phyloP scores from a whole-genome alignment of 495 filamentous ascomycete genomes.

The Neurospora sp. region DNA sequence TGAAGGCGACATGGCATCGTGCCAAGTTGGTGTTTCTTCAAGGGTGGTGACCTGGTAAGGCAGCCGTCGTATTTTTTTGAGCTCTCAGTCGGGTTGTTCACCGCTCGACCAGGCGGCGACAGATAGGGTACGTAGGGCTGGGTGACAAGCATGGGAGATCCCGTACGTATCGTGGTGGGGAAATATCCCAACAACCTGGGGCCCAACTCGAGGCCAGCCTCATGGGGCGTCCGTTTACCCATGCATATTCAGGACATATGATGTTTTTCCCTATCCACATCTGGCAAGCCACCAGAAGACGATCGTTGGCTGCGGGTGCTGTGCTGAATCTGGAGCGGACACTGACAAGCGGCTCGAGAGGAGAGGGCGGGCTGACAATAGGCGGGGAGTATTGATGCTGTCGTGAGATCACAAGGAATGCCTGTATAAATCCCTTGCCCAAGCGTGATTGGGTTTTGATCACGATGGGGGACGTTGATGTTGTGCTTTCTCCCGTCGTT shows the following conservation, averaged over 20 bases:
- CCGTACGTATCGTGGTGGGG: neutral
- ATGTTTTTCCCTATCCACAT: neutral
- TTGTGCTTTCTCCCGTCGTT: neutral
- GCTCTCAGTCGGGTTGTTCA: neutral
- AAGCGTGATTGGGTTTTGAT: neutral
- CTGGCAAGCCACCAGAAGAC: neutral
- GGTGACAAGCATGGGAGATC: neutral
- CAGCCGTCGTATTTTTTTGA: neutral
- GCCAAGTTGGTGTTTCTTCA: neutral
- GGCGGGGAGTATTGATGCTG: neutral
- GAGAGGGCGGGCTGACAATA: neutral
- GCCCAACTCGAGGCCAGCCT: neutral
- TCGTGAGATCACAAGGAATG: neutral
- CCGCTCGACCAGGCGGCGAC: neutral
- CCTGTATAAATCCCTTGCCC: neutral
- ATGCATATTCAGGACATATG: neutral
- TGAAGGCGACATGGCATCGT: neutral
- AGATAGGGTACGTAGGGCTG: neutral
- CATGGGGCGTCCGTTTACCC: neutral
- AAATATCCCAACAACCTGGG: neutral
- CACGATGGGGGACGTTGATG: neutral
- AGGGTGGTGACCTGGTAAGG: neutral
- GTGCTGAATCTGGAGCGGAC: neutral
- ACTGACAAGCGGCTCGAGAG: neutral
- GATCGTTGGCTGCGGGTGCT: neutral